A percentile compares a stretch with the other conserved stretches of the same genome.
These are phyloP conservation scores for Caryocar brasiliense DNA, from an alignment of 441 rosid genomes.

Conservation along the genomic window DNA sequence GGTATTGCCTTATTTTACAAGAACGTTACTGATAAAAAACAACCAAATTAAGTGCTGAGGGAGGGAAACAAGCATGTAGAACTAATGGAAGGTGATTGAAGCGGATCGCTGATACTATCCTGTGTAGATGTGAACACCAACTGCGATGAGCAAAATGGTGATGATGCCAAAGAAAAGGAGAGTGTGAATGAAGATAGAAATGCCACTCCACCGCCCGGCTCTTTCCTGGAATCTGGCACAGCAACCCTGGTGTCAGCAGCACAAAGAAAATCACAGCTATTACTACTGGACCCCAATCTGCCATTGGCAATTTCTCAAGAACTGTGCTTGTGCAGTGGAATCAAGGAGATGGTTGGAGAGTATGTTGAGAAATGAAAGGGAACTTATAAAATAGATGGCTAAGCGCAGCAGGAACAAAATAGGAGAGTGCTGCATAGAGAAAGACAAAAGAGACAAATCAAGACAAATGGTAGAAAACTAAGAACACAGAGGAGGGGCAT, in stretches of 20 bases:
- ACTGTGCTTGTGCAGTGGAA: not conserved
- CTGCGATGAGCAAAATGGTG: constrained; percentile 54
- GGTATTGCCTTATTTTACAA: no score
- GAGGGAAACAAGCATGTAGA: no score
- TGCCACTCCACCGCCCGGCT: constrained; percentile 45
- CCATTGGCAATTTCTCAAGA: constrained; percentile 8
- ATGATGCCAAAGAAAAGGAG: constrained; percentile 55
- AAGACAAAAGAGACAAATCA: not conserved
- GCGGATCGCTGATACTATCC: no score
- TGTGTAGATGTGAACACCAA: constrained; percentile 44
- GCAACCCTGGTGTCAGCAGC: constrained; percentile 47
- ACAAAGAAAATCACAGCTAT: constrained; percentile 47
- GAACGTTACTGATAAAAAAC: no score
- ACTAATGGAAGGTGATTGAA: no score
- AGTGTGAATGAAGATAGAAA: constrained; percentile 47
- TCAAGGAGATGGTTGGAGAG: not conserved
- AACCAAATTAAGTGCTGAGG: no score
- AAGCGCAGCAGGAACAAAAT: no score
- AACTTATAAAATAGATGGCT: not conserved
- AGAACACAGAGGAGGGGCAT: constrained; percentile 2
- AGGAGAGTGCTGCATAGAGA: not conserved
- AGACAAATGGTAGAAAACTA: not conserved
- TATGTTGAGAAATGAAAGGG: not conserved
- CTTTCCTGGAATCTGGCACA: constrained; percentile 63
- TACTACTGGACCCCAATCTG: constrained; percentile 57